Conservation (phyloP, 371 early-diverging fungal genomes). For the Syncephalastrum contaminatum region DNA sequence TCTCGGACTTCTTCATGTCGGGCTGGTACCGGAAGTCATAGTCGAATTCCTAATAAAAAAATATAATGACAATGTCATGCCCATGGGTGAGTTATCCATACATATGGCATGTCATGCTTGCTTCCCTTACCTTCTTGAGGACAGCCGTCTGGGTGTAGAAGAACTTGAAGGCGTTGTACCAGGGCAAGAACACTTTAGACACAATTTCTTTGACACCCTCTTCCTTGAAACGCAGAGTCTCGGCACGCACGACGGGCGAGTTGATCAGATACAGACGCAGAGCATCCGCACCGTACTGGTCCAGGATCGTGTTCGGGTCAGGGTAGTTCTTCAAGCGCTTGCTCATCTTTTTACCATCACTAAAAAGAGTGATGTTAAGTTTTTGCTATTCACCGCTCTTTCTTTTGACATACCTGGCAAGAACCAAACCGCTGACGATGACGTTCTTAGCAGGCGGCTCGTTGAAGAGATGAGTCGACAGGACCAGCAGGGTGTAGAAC, state of each 20-base stretch:
- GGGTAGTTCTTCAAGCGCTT: conserved; percentile 99
- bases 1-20: conserved; percentile 69
- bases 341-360: conserved; percentile 99
- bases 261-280: conserved; percentile 98
- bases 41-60: conserved; percentile 56
- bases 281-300: conserved; percentile 98
- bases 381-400: background rate
- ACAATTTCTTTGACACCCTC: conserved; percentile 98
- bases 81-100: background rate
- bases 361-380: conserved; percentile 13
- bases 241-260: conserved; percentile 99
- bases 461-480: conserved; percentile 98
- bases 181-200: conserved; percentile 96
- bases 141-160: conserved; percentile 89
- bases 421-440: conserved; percentile 98
- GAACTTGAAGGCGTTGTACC: conserved; percentile 99
- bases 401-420: conserved; percentile 72
- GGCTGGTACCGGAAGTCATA: conserved; percentile 78
- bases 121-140: conserved; percentile 72
- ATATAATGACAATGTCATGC: background rate
- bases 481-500: conserved; percentile 99
- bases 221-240: conserved; percentile 97
- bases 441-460: conserved; percentile 99
- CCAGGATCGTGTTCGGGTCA: conserved; percentile 88
- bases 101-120: conserved; percentile 8